Base-by-base conservation (phyloP, 768 basidiomycete genomes). In the Lentinus brumalis region DNA sequence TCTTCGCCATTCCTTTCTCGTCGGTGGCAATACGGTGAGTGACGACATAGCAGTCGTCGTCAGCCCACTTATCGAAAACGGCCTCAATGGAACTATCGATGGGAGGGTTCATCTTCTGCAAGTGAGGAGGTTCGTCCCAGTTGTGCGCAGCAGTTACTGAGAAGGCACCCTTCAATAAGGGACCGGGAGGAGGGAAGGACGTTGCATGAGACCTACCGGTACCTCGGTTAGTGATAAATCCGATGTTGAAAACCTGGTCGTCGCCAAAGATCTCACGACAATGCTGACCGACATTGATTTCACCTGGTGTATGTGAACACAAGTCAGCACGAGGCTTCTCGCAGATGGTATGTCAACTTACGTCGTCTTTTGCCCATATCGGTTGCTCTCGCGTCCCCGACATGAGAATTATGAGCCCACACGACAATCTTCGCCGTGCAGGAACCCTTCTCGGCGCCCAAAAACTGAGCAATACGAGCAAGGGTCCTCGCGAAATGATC, bases 321-420 rank as follows among this genome's bases (percentile, higher is more conserved):
- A 50, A 15, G 12, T 53, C 7, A 56, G 30, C 39, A 45, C 11
- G 10, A 35, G 44, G 29, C 46, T 29, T 32, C 1, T 21, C 21
- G 41, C 30, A 6, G 14, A 26, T 4, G 32, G 21, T 31, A 15
- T 32, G 42, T 18, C 39, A 11, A 46, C 57, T 39, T 53, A 63
- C 65, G 64, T 55, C 70, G 62, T 42, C 58, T 55, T 29, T 61
- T 55, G 5, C 71, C 71, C 70, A 73, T 73, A 47, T 70, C 66
- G 0, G 71, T 73, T 14, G 64, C 68, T 21, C 72, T 53, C 14
- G 71, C 71, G 30, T 73, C 72, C 30, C 72, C 71, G 29, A 71
- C 64, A 53, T 73, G 72, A 9, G 71, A 72, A 60, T 70, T 73
- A 55, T 73, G 72, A 11, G 71, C 72, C 72, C 70, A 73, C n/a